Evolutionary conservation across 1,284 basidiomycete species (phyloP).

Genomic region (Tetrapyrgos nigripes): DNA sequence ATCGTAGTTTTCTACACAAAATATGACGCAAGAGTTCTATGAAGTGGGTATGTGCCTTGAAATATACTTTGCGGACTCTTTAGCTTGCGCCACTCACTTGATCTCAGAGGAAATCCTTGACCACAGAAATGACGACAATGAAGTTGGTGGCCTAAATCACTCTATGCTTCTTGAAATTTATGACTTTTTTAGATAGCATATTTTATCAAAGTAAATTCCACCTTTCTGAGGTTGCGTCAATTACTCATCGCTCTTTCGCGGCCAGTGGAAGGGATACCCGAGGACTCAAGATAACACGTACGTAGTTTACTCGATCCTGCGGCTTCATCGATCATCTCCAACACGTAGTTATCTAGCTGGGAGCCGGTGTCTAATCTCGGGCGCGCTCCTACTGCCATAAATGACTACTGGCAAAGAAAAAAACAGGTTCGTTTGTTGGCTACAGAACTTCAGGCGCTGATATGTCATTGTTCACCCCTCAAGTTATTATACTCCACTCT

Average conservation of each 20-base stretch:
- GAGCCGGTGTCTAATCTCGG: neutral
- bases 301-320: neutral
- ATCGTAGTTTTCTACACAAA: neutral
- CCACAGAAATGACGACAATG: neutral
- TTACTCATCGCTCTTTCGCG: neutral
- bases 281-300: neutral
- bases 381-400: neutral
- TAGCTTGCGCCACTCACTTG: neutral
- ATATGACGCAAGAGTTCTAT: neutral
- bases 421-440: too few relatives aligned
- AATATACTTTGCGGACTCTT: neutral
- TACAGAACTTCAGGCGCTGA: too few relatives aligned
- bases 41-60: conserved; percentile 1
- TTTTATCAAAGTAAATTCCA: conserved; percentile 1
- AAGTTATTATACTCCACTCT: too few relatives aligned
- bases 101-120: neutral
- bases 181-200: neutral
- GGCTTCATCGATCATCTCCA: neutral
- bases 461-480: too few relatives aligned
- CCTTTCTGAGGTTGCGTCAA: neutral
- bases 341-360: conserved; percentile 4
- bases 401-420: too few relatives aligned
- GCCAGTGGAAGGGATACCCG: conserved; percentile 10
- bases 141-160: neutral
- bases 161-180: neutral